These are phyloP conservation scores for Acephala macrosclerotiorum DNA, from an alignment of 2,329 filamentous ascomycete species.

Conservation along the genomic window DNA sequence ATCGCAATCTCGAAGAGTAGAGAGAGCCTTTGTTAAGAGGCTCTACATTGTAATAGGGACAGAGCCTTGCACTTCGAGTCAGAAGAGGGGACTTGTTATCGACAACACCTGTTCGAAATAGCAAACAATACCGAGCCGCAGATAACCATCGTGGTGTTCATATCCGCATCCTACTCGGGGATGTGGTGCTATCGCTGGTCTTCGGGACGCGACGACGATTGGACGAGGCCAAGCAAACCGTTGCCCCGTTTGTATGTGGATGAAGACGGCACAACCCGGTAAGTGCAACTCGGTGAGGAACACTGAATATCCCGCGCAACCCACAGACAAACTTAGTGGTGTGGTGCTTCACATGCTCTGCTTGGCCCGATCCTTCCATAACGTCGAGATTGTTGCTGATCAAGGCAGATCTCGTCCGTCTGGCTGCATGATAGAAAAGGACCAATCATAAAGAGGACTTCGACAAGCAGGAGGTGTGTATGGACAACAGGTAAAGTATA, in stretches of 20 bases:
- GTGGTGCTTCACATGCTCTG: conserved; percentile 3
- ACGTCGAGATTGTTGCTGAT: neutral
- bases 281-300: neutral
- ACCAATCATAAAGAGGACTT: neutral
- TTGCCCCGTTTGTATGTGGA: neutral
- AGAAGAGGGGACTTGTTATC: neutral
- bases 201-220: neutral
- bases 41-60: neutral
- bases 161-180: neutral
- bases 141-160: neutral
- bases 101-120: neutral
- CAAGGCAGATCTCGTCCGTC: neutral
- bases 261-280: neutral
- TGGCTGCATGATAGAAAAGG: neutral
- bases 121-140: neutral
- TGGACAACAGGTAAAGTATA: neutral
- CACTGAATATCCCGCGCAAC: neutral
- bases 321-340: neutral
- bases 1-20: neutral
- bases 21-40: neutral
- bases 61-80: neutral
- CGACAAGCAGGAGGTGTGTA: neutral
- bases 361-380: neutral
- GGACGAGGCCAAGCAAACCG: neutral
- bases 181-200: neutral